phyloP scores from a whole-genome alignment of 2,329 filamentous ascomycete species.

The Colletotrichum sp. region DNA sequence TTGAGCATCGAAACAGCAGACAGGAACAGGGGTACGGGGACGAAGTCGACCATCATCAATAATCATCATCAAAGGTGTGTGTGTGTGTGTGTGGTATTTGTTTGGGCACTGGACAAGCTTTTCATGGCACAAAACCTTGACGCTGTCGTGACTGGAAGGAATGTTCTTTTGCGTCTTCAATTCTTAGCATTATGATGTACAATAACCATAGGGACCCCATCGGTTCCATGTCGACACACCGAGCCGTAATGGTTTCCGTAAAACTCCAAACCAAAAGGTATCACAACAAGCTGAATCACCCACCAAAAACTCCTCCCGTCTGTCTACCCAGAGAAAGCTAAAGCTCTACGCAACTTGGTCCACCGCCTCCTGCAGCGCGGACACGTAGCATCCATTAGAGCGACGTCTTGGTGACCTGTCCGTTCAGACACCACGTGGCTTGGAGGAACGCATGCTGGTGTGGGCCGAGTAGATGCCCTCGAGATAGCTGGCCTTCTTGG shows the following conservation, averaged over 20 bases:
- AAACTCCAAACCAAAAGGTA: constrained; percentile 16
- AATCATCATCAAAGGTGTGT: background rate
- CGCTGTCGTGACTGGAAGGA: background rate
- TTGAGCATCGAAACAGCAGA: background rate
- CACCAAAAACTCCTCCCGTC: constrained; percentile 4
- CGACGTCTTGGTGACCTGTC: background rate
- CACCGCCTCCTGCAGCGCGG: background rate
- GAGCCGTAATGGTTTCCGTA: background rate
- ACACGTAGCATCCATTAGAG: background rate
- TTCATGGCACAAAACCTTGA: background rate
- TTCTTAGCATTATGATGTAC: background rate
- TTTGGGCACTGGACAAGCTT: background rate
- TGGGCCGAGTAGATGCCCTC: constrained; percentile 16
- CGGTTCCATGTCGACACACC: background rate
- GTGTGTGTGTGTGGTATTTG: background rate
- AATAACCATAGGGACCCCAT: background rate
- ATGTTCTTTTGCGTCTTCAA: background rate
- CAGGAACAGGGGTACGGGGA: background rate
- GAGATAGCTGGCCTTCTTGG: constrained; percentile 15
- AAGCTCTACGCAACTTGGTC: background rate
- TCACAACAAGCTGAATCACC: background rate
- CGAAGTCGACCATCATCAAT: background rate
- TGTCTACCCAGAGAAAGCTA: background rate
- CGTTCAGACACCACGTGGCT: background rate
- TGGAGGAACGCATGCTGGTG: constrained; percentile 7